Evolutionary conservation across 495 filamentous ascomycete species (phyloP).

Genomic region (Penicillium macrosclerotiorum): DNA sequence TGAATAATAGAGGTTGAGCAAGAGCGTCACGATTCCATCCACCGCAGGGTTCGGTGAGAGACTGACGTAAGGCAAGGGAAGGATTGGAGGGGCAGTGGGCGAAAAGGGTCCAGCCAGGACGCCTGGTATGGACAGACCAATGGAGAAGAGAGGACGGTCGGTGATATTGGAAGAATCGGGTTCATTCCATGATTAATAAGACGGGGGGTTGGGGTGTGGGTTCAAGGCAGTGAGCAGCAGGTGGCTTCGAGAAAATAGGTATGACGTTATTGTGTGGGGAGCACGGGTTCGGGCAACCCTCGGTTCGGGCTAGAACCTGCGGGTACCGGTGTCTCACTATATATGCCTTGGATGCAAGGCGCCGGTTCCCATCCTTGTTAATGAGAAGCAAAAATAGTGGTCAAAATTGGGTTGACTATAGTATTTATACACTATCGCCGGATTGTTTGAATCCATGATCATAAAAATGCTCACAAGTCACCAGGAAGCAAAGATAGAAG

Average conservation of each 20-base stretch:
- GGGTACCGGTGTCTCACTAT: no score
- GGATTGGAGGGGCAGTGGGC: conserved; percentile 15
- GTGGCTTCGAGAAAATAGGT: conserved; percentile 19
- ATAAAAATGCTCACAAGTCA: no score
- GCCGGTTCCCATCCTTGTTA: no score
- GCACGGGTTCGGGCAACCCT: conserved; percentile 10
- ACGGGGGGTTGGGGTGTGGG: neutral
- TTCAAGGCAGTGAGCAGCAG: conserved; percentile 3
- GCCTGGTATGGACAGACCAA: conserved; percentile 11
- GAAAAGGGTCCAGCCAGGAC: conserved; percentile 23
- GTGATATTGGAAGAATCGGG: conserved; percentile 34
- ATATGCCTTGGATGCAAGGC: no score
- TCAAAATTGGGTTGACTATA: no score
- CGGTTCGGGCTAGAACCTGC: conserved; percentile 3
- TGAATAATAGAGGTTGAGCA: neutral
- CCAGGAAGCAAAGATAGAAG: no score
- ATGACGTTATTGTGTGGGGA: conserved; percentile 29
- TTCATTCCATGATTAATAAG: conserved; percentile 30
- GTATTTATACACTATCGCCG: no score
- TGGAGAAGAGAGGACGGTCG: conserved; percentile 17
- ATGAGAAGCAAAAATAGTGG: no score
- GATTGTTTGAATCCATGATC: no score
- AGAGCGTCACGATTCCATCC: neutral
- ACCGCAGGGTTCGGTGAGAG: neutral
- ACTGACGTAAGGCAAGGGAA: conserved; percentile 18